Base-by-base conservation (phyloP, 768 basidiomycete species). In the Lentinula boryana region DNA sequence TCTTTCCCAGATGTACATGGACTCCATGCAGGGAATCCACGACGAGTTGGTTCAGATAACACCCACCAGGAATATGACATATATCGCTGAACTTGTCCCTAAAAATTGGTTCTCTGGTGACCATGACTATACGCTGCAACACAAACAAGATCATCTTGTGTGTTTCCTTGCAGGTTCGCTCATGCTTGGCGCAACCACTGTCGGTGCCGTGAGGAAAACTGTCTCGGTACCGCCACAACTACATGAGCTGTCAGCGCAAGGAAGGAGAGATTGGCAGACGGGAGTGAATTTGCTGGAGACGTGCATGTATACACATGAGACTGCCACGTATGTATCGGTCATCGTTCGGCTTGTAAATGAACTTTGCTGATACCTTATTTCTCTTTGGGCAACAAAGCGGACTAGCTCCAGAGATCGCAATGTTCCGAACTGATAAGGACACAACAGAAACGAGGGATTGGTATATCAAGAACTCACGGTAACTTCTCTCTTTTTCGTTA, bases 71-170 rank as follows among this genome's bases (percentile, higher is more conserved):
- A 71, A 80, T 1, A 67, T 89, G 58, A 74, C 84, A 10, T 89
- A 86, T 68, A 89, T 87, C 3, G 79, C 83, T 41, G 90, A 92
- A 69, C 76, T 91, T 3, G 68, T 75, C 32, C 86, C 87, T 8
- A 73, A 76, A 15, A 48, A 74, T 62, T 69, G 52, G 60, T 62
- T 56, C 55, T 60, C 53, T 27, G 68, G 71, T 35, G 67, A 72
- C 65, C 54, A 73, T 49, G 32, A 32, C 16, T 46, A 32, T 64
- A 85, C 72, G 15, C 71, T 86, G 21, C 69, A 74, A 6, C 84
- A 84, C 27, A 89, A 90, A 69, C 90, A 92, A 70, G 90, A 92
- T 68, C 90, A 91, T 68, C 81, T 92, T 31, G 89, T 87, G 10
- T 91, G 90, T 73, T 92, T 91, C 81, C 74, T 92, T 51, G 88